A percentile compares a stretch with the other conserved stretches of the same genome.
These are phyloP conservation scores for Fraxinus cuspidata DNA, from an alignment of 257 asterid species.

Conservation along the genomic window DNA sequence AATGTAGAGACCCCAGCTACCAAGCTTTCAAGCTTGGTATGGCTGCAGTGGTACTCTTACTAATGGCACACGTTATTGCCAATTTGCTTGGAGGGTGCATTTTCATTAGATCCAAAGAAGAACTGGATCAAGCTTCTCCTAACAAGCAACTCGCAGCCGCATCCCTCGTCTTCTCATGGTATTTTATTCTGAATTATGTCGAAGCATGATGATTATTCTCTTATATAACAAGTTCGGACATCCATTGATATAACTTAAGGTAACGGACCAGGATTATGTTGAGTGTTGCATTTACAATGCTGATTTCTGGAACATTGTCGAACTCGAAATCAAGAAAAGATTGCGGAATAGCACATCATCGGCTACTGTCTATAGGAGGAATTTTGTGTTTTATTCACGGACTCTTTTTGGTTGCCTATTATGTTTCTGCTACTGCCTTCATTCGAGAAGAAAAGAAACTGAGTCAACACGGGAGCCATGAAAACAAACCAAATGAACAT, in stretches of 20 bases:
- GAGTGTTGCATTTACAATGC: conserved; percentile 53
- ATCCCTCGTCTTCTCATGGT: conserved; percentile 78
- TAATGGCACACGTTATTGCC: conserved; percentile 60
- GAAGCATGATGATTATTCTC: no score
- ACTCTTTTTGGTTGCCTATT: conserved; percentile 57
- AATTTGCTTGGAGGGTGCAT: conserved; percentile 67
- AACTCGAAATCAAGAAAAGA: conserved; percentile 53
- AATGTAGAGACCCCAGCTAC: conserved; percentile 84
- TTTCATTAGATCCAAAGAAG: conserved; percentile 67
- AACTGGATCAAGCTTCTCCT: conserved; percentile 58
- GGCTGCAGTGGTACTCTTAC: conserved; percentile 61
- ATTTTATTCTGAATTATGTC: not conserved
- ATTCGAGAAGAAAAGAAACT: conserved; percentile 43
- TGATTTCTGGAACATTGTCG: conserved; percentile 49
- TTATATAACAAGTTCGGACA: not conserved
- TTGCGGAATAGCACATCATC: conserved; percentile 56
- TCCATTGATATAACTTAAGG: not conserved
- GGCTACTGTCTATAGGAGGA: conserved; percentile 62
- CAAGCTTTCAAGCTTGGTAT: conserved; percentile 77
- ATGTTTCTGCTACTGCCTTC: conserved; percentile 52
- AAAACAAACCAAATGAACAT: conserved; percentile 35
- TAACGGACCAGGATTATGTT: conserved; percentile 40
- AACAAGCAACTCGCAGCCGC: conserved; percentile 77
- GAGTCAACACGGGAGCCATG: conserved; percentile 29
- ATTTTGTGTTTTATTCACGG: conserved; percentile 66